phyloP scores from a whole-genome alignment of 805 yeast genomes.

The Komagataella phaffii region DNA sequence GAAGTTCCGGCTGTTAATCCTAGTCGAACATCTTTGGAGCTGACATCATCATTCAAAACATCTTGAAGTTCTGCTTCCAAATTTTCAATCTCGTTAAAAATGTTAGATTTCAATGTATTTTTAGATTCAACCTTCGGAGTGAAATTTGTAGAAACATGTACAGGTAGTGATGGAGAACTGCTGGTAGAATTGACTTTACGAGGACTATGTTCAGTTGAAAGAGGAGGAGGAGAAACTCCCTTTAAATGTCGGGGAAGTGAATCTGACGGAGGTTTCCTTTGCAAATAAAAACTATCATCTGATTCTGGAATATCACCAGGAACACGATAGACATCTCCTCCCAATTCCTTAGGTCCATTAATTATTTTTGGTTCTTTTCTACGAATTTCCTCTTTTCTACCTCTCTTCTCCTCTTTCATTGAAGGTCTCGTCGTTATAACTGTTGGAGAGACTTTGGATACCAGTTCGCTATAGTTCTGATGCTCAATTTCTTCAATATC shows the following conservation, averaged over 20 bases:
- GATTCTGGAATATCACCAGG: not conserved
- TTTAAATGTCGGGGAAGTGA: not conserved
- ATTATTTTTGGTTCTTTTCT: not conserved
- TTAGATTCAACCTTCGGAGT: not conserved
- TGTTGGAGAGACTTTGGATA: not conserved
- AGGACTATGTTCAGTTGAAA: not conserved
- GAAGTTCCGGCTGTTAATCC: not conserved
- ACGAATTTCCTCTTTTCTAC: not conserved
- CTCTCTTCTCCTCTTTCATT: not conserved
- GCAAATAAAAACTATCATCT: not conserved
- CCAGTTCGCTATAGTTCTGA: not conserved
- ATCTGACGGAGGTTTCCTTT: not conserved
- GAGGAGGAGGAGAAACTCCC: not conserved
- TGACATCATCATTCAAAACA: constrained; percentile 5
- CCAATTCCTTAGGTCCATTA: not conserved
- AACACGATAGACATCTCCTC: not conserved
- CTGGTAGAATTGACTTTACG: not conserved
- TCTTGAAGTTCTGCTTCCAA: constrained; percentile 14
- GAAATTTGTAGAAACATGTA: not conserved
- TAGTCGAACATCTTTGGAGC: not conserved
- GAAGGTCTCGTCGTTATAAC: not conserved
- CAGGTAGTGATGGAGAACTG: not conserved
- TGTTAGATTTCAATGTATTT: constrained; percentile 6
- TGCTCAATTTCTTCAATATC: not conserved
- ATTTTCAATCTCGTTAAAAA: constrained; percentile 14